These are phyloP conservation scores for Hypoxylon intermedium DNA, from an alignment of 495 filamentous ascomycete species.

Conservation along the genomic window DNA sequence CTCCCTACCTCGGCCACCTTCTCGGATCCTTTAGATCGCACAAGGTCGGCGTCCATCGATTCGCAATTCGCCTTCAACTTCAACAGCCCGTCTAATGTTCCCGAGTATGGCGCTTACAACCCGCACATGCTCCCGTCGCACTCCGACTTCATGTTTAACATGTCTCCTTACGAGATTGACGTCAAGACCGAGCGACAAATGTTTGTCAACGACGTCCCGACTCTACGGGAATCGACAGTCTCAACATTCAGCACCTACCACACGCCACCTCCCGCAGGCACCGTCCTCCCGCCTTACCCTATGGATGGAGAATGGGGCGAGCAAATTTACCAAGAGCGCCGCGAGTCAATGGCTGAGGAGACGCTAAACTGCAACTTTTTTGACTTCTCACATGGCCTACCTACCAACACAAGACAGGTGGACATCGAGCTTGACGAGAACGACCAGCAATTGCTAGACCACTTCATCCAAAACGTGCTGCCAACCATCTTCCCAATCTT, in stretches of 20 bases:
- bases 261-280: constrained; percentile 71
- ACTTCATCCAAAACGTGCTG: constrained; percentile 89
- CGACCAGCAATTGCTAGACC: constrained; percentile 85
- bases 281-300: constrained; percentile 68
- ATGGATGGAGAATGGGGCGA: constrained; percentile 76
- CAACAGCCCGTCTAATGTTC: constrained; percentile 64
- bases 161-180: constrained; percentile 89
- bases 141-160: constrained; percentile 60
- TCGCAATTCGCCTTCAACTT: constrained; percentile 81
- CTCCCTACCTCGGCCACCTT: constrained; percentile 80
- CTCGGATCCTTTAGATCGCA: constrained; percentile 73
- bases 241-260: constrained; percentile 88
- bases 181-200: constrained; percentile 94
- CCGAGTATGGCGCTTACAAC: constrained; percentile 69
- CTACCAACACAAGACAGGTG: constrained; percentile 63
- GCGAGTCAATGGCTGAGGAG: constrained; percentile 70
- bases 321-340: constrained; percentile 72
- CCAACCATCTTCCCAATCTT: constrained; percentile 89
- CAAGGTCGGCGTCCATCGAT: constrained; percentile 76
- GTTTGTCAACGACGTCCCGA: constrained; percentile 88
- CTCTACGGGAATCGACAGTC: constrained; percentile 79
- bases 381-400: constrained; percentile 70
- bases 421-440: constrained; percentile 87
- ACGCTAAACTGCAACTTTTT: constrained; percentile 76
- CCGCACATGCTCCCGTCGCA: constrained; percentile 52